Percentiles rank a stretch among this genome's conserved stretches.
phyloP scores from a whole-genome alignment of 345 rosid genomes.

The Rhodomyrtus tomentosa region DNA sequence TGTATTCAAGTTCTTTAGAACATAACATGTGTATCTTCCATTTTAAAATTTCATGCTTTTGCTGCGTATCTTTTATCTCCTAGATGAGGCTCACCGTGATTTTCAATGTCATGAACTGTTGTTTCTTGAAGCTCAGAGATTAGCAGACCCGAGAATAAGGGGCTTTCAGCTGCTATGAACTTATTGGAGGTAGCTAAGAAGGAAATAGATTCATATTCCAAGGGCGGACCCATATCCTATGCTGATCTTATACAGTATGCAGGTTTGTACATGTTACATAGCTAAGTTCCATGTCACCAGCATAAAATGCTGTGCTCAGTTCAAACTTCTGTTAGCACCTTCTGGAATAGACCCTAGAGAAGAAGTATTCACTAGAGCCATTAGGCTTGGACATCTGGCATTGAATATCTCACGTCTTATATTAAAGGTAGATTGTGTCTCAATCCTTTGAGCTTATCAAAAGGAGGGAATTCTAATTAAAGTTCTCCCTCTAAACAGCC shows the following conservation, averaged over 20 bases:
- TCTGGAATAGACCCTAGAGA: neutral
- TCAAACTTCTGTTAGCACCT: neutral
- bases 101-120: neutral
- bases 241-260: conserved; percentile 77
- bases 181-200: conserved; percentile 53
- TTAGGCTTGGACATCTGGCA: neutral
- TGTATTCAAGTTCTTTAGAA: neutral
- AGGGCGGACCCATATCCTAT: conserved; percentile 82
- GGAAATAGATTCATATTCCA: conserved; percentile 73
- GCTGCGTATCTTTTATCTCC: neutral
- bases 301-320: neutral
- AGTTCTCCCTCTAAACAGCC: conserved; percentile 16
- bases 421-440: neutral
- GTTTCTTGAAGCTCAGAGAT: conserved; percentile 82
- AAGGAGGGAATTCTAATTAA: neutral
- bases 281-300: neutral
- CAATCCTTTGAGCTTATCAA: neutral
- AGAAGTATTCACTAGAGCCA: neutral
- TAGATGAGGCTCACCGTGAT: neutral
- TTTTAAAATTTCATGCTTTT: neutral
- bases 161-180: conserved; percentile 53
- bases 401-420: neutral
- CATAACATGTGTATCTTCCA: neutral
- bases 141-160: conserved; percentile 75
- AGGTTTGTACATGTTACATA: conserved; percentile 22